These are phyloP conservation scores for Trapa bicornis DNA, from an alignment of 345 rosid species.

Conservation along the genomic window DNA sequence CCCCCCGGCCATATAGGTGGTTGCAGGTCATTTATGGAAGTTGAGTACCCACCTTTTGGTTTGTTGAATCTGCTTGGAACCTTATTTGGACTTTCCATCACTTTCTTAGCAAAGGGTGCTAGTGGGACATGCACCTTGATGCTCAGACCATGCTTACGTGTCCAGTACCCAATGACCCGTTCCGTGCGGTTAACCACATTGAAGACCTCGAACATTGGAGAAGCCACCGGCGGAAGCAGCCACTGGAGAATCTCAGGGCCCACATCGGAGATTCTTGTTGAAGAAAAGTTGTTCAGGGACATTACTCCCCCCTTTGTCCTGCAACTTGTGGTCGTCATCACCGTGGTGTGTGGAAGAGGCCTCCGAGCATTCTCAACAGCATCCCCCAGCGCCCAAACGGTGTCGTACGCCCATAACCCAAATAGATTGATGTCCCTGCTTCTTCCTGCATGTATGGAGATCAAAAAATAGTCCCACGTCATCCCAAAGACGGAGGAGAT, in stretches of 20 bases:
- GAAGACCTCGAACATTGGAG: constrained; percentile 6
- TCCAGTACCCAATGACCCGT: constrained; percentile 11
- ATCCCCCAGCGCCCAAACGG: constrained; percentile 9
- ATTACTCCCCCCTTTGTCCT: background rate
- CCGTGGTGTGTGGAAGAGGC: background rate
- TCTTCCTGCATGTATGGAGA: background rate
- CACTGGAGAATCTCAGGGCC: constrained; percentile 8
- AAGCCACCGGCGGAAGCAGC: background rate
- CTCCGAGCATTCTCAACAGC: constrained; percentile 9
- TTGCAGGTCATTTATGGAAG: background rate
- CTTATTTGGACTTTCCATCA: background rate
- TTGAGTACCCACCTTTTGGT: background rate
- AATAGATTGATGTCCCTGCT: constrained; percentile 2
- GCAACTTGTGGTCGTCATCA: background rate
- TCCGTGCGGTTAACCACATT: constrained; percentile 1
- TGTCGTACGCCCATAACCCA: constrained; percentile 13
- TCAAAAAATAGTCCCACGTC: background rate
- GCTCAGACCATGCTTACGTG: background rate
- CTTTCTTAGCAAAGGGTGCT: background rate
- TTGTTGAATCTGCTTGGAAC: background rate
- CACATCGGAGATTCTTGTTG: constrained; percentile 7
- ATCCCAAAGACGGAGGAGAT: background rate
- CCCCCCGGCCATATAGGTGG: constrained; percentile 18
- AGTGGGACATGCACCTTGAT: background rate
- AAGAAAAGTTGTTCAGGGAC: constrained; percentile 8